phyloP scores from a whole-genome alignment of 371 early-diverging fungal species.

The Conidiobolus incongruus region DNA sequence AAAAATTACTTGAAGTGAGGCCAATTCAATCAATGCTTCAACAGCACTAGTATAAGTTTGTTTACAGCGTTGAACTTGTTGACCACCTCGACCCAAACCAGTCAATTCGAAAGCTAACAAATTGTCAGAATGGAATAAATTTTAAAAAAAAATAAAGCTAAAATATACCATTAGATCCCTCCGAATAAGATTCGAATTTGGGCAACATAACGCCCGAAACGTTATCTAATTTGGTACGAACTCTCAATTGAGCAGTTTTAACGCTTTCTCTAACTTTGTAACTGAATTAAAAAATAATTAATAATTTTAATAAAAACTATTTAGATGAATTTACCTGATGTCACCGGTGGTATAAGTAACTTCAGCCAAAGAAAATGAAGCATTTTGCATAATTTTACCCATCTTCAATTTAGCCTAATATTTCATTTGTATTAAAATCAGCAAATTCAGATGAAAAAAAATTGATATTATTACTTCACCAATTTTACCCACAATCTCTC shows the following conservation, averaged over 20 bases:
- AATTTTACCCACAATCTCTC: slow-evolving; percentile 85
- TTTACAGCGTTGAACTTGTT: slow-evolving; percentile 82
- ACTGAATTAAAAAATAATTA: no score
- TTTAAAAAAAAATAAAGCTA: no score
- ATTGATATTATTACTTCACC: slow-evolving; percentile 40
- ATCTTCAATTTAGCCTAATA: slow-evolving; percentile 79
- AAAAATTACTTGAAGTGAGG: slow-evolving; percentile 68
- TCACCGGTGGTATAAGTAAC: slow-evolving; percentile 96
- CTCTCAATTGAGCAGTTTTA: slow-evolving; percentile 73
- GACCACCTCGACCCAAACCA: slow-evolving; percentile 96
- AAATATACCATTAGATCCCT: slow-evolving; percentile 55
- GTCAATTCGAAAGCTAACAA: slow-evolving; percentile 73
- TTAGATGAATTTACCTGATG: slow-evolving; percentile 39
- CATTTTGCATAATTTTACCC: slow-evolving; percentile 93
- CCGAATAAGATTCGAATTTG: slow-evolving; percentile 65
- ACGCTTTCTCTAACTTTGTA: slow-evolving; percentile 88
- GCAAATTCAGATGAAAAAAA: not conserved
- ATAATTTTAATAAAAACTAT: not conserved
- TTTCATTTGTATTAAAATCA: no score
- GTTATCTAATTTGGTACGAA: slow-evolving; percentile 83
- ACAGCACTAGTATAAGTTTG: slow-evolving; percentile 87
- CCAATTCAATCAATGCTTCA: slow-evolving; percentile 85
- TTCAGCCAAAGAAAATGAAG: slow-evolving; percentile 93
- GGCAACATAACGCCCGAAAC: slow-evolving; percentile 95
- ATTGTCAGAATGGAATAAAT: no score